Base-by-base conservation (phyloP, 768 basidiomycete genomes). In the Coprinopsis strossmayeri region DNA sequence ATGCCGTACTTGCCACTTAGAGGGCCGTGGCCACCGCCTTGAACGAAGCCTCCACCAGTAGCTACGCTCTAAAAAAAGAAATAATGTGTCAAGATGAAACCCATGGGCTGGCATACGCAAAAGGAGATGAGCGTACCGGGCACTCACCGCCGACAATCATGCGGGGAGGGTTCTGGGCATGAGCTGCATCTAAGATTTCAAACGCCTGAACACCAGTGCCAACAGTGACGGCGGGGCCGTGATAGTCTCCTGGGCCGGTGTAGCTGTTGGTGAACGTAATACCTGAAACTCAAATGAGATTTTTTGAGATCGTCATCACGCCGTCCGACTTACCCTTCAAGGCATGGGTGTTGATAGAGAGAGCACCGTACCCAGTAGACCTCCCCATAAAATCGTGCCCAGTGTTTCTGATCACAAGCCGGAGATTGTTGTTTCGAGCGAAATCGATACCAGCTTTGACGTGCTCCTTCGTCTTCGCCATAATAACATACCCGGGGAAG, bases 1-100 rank as follows among this genome's bases (percentile, higher is more conserved):
- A 64, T 54, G 45, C 56, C 45, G 50, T 54, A 45, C n/a, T 52
- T 11, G 15, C 47, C 42, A 17, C 50, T 34, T 3, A 57, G 26
- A 1, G 53, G 53, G 4, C 50, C 58, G 46, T 63, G 59, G 21
- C 61, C 61, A 11, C 61, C 61, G 20, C 63, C 64, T 46, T 62
- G 59, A 4, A 61, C 56, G 45, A 61, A 72, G 24, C 72, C 71
- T 0, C 70, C 71, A 3, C 58, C 59, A 32, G 62, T 57, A 5
- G 67, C 71, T 21, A 72, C 62, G 12, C 65, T 65, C 52, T 61
- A 18, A 45, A 13, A 4, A 26, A 27, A 5, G 13, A 15, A n/a
- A 5, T 4, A n/a, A 42, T 9, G 25, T 24, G 25, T 3, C 17
- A 21, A n/a, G n/a, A 15, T 40, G 10, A 17, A 9, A 5, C 2